Evolutionary conservation across 139 green algal species (phyloP).

Genomic region (Pycnococcus provasolii): DNA sequence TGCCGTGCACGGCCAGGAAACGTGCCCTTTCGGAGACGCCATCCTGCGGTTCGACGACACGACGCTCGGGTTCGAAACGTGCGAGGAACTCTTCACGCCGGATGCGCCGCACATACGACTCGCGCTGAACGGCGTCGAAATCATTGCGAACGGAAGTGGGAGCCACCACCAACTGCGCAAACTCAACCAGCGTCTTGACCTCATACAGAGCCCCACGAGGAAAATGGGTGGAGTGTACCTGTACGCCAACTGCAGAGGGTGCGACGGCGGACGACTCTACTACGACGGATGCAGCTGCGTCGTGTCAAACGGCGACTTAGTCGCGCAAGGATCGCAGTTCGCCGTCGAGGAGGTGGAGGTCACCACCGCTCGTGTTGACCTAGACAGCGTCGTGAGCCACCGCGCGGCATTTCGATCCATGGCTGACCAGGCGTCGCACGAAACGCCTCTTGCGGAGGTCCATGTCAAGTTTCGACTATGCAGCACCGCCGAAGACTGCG

Average conservation of each 20-base stretch:
- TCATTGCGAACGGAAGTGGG: constrained; percentile 87
- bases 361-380: constrained; percentile 74
- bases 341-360: constrained; percentile 65
- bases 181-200: constrained; percentile 69
- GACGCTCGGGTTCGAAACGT: constrained; percentile 32
- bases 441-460: not conserved
- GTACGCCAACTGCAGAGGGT: constrained; percentile 94
- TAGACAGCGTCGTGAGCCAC: constrained; percentile 75
- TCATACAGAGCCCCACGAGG: constrained; percentile 67
- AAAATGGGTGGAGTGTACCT: constrained; percentile 92
- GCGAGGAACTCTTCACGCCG: constrained; percentile 88
- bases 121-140: constrained; percentile 62
- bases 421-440: not conserved
- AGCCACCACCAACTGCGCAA: constrained; percentile 76
- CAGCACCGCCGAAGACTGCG: too few species aligned
- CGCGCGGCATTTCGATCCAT: constrained; percentile 27
- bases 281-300: constrained; percentile 62
- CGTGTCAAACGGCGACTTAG: constrained; percentile 75
- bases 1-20: constrained; percentile 45
- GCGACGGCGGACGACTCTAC: constrained; percentile 89
- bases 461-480: constrained; percentile 2
- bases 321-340: constrained; percentile 77
- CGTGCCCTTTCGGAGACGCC: constrained; percentile 73
- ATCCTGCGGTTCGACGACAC: constrained; percentile 52
- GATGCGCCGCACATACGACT: constrained; percentile 39